phyloP scores from a whole-genome alignment of 2,329 filamentous ascomycete species.

The Xylariales sp. region DNA sequence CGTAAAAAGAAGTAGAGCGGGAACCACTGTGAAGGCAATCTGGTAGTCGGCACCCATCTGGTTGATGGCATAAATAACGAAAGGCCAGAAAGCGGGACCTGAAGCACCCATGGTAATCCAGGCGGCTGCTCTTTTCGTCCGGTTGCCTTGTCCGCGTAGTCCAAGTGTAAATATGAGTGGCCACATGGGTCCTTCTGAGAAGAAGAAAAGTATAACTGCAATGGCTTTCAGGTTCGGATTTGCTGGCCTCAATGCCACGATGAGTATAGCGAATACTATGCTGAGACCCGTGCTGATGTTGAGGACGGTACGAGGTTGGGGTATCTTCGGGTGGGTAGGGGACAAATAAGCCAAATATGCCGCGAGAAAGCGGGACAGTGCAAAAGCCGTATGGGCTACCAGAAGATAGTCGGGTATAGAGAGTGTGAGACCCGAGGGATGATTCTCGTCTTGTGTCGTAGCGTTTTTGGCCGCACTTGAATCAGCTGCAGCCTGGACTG shows the following conservation, averaged over 20 bases:
- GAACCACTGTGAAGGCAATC: conserved; percentile 59
- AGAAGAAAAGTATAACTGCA: conserved; percentile 67
- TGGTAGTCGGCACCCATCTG: conserved; percentile 55
- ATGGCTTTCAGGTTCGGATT: conserved; percentile 47
- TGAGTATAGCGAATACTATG: conserved; percentile 49
- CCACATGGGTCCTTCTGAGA: conserved; percentile 79
- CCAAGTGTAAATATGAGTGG: conserved; percentile 77
- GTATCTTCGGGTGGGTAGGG: conserved; percentile 42
- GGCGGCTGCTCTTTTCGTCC: conserved; percentile 73
- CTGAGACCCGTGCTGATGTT: conserved; percentile 57
- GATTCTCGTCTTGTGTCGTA: conserved; percentile 37
- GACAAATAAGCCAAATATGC: conserved; percentile 58
- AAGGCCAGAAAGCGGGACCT: conserved; percentile 70
- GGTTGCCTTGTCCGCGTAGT: conserved; percentile 72
- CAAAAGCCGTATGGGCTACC: conserved; percentile 68
- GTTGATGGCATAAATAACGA: conserved; percentile 66
- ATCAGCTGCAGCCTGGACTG: conserved; percentile 15
- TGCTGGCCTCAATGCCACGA: conserved; percentile 38
- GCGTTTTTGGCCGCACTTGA: conserved; percentile 20
- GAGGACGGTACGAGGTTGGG: conserved; percentile 67
- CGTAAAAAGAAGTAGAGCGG: conserved; percentile 44
- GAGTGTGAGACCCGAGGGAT: conserved; percentile 42
- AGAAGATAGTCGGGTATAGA: conserved; percentile 63
- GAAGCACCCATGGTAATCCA: conserved; percentile 73
- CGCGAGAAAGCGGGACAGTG: conserved; percentile 66